These are phyloP conservation scores for Tulasnella sp. DNA, from an alignment of 768 basidiomycete species.

Conservation along the genomic window DNA sequence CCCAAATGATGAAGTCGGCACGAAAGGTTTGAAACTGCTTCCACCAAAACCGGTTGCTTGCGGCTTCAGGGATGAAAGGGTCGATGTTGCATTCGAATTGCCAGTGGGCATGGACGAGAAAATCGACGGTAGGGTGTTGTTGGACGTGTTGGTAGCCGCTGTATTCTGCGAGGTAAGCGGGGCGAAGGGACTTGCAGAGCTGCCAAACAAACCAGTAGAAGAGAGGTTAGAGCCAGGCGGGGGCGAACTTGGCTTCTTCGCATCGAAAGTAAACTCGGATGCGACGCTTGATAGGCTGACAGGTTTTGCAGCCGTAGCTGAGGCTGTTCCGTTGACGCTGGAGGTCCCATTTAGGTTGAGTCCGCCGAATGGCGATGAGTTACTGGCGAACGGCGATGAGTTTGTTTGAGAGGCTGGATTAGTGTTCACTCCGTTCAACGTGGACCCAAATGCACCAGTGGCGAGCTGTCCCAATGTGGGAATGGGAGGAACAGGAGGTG, in stretches of 20 bases:
- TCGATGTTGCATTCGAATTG: constrained; percentile 26
- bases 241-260: constrained; percentile 20
- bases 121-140: constrained; percentile 38
- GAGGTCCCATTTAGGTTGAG: not conserved
- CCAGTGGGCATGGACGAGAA: constrained; percentile 44
- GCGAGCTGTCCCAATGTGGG: constrained; percentile 75
- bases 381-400: not conserved
- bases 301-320: not conserved
- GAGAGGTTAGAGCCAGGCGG: constrained; percentile 15
- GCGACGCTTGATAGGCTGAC: constrained; percentile 48
- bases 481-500: constrained; percentile 55
- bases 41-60: constrained; percentile 45
- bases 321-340: not conserved
- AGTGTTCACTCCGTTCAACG: constrained; percentile 3
- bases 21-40: constrained; percentile 54
- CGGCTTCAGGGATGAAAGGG: constrained; percentile 29
- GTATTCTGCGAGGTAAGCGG: constrained; percentile 21
- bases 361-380: not conserved
- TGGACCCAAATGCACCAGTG: constrained; percentile 31
- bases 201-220: not conserved
- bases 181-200: constrained; percentile 3
- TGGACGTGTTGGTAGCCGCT: constrained; percentile 29
- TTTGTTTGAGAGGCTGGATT: not conserved
- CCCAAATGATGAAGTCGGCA: constrained; percentile 70
- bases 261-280: constrained; percentile 51